Evolutionary conservation across 2,329 filamentous ascomycete genomes (phyloP), one percentile per base, ranked within the genome.

Genomic region (Penicillium sclerotigenum): DNA sequence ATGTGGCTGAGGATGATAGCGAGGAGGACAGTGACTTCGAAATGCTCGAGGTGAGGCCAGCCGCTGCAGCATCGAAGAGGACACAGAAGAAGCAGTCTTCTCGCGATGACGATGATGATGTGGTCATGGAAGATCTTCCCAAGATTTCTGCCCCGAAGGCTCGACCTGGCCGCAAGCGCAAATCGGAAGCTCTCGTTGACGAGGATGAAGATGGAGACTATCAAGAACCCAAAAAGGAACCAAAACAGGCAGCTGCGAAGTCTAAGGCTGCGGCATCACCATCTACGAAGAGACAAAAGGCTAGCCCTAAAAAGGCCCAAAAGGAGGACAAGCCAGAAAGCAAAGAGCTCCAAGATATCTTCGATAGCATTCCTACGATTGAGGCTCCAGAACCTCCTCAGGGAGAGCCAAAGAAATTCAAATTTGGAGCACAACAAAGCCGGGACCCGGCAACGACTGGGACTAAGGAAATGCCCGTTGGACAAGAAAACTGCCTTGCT

Each of bases 401-500:
- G 53, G 83, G 84, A 0, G 81, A 85, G 61, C 78, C 78, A 24
- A 79, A 77, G 47, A 97, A 96, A 67, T 97, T 93, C 65, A 87
- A 95, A 70, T 97, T 85, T 80, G 84, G 83, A 62, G 87, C 53
- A 80, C 56, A 87, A 83, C 70, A 77, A 43, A 69, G 84, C 16
- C 83, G 84, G 3, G 83, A 85, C 20, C 84, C 90, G 18, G 83
- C 84, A 8, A 82, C 83, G 47, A 79, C 83, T 22, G 86, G 85
- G 11, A 77, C 81, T 10, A 84, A 80, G 29, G 90, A 96, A 16
- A 77, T 97, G 47, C 94, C 94, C 0, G 82, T 84, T 20, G 94
- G 94, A 8, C 86, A 87, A 50, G 90, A 94, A 11, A 95, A 97
- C 65, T 99, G 94, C 70, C 82, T 99, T 54, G 87, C 87, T 52